These are phyloP conservation scores for Saccharomycopsis lassenensis DNA, from an alignment of 805 yeast species.

Conservation along the genomic window DNA sequence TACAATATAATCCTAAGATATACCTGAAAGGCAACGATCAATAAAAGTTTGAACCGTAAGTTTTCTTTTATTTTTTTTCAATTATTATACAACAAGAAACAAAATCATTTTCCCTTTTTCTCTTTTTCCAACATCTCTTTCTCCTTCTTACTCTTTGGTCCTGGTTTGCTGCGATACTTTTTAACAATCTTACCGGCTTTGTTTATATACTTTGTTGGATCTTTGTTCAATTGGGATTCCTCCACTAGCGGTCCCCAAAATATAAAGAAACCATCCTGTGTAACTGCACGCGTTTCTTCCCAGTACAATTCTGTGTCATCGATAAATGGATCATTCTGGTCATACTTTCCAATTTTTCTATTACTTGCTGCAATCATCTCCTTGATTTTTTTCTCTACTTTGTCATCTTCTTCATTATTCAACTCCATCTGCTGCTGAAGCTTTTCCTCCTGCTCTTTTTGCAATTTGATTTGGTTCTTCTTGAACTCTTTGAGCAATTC, in stretches of 20 bases:
- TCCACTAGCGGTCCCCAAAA: conserved; percentile 86
- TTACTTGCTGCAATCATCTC: conserved; percentile 33
- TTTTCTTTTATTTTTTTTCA: not conserved
- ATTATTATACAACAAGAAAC: not conserved
- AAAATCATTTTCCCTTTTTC: not conserved
- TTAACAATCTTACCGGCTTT: conserved; percentile 15
- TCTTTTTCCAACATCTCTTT: conserved; percentile 15
- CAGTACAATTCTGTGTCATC: conserved; percentile 87
- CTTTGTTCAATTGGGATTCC: conserved; percentile 26
- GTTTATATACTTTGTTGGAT: conserved; percentile 1
- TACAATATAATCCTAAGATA: not conserved
- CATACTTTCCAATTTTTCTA: conserved; percentile 83
- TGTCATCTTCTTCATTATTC: conserved; percentile 20
- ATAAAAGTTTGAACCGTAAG: not conserved
- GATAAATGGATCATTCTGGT: conserved; percentile 86
- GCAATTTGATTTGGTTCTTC: conserved; percentile 24
- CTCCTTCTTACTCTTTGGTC: conserved; percentile 17
- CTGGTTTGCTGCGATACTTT: conserved; percentile 16
- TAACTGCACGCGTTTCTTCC: conserved; percentile 89
- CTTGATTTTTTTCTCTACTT: conserved; percentile 29
- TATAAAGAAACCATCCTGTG: conserved; percentile 92
- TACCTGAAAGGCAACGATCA: not conserved
- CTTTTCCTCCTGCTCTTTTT: conserved; percentile 33
- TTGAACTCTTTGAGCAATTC: conserved; percentile 17
- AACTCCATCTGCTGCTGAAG: conserved; percentile 15